These are phyloP conservation scores for Globisporangium abappressorium DNA, from an alignment of 352 stramenopile genomes.

Conservation along the genomic window DNA sequence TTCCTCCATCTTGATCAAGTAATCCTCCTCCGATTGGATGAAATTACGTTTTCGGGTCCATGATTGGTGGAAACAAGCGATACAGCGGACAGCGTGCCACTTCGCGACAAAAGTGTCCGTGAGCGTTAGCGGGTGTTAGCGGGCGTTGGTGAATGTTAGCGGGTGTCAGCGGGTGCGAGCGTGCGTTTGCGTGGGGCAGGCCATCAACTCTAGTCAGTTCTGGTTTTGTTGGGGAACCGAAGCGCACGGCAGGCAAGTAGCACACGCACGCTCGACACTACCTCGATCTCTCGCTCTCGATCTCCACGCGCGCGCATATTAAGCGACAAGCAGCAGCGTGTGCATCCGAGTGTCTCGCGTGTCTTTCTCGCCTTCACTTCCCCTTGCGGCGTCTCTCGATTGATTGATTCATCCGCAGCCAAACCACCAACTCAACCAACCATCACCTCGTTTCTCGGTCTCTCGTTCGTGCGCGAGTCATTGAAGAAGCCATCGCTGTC, in stretches of 20 bases:
- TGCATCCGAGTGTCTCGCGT: background rate
- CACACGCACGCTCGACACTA: background rate
- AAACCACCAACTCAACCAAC: constrained; percentile 15
- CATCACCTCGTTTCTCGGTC: constrained; percentile 6
- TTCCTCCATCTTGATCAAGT: background rate
- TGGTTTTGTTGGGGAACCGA: constrained; percentile 46
- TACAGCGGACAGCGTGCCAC: background rate
- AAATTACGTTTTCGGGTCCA: background rate
- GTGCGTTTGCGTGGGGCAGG: background rate
- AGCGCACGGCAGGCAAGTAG: constrained; percentile 10
- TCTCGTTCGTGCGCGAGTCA: constrained; percentile 3
- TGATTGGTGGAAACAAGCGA: background rate
- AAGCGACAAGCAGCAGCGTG: constrained; percentile 6
- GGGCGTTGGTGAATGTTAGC: background rate
- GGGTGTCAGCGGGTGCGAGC: background rate
- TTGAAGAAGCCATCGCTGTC: background rate
- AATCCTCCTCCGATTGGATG: background rate
- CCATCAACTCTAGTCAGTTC: constrained; percentile 48
- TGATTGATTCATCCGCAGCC: background rate
- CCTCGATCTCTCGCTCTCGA: constrained; percentile 1
- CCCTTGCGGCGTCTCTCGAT: background rate
- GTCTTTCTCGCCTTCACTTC: background rate
- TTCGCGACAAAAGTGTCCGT: background rate
- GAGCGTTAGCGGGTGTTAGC: background rate
- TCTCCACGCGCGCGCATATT: constrained; percentile 3